These are phyloP conservation scores for Porogramme epimiltina DNA, from an alignment of 1,284 basidiomycete genomes.

Conservation along the genomic window DNA sequence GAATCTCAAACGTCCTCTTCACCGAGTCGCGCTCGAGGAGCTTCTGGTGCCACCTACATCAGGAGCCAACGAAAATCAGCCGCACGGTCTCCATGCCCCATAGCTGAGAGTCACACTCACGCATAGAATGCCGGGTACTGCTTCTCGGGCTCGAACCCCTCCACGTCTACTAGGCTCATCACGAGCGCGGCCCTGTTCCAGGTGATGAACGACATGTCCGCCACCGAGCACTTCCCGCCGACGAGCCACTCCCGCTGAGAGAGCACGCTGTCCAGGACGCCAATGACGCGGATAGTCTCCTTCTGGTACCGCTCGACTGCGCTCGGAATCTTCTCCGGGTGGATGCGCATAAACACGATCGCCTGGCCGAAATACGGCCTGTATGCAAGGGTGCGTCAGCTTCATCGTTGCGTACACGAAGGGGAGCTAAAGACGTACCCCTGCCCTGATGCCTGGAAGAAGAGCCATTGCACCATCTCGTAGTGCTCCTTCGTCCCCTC, in stretches of 20 bases:
- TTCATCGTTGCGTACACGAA: neutral
- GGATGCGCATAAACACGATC: slow-evolving; percentile 31
- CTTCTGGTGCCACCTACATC: slow-evolving; percentile 12
- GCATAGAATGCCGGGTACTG: slow-evolving; percentile 21
- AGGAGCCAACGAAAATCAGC: no score
- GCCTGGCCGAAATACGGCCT: slow-evolving; percentile 28
- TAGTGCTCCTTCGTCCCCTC: slow-evolving; percentile 17
- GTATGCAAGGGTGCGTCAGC: neutral
- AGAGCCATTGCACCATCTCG: slow-evolving; percentile 25
- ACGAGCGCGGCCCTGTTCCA: slow-evolving; percentile 20
- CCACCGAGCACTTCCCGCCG: slow-evolving; percentile 25
- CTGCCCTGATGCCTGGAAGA: slow-evolving; percentile 31
- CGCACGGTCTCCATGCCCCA: no score
- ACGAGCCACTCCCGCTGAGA: slow-evolving; percentile 23
- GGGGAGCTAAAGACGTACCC: slow-evolving; percentile 11
- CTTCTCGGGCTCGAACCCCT: slow-evolving; percentile 10
- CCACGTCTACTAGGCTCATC: slow-evolving; percentile 7
- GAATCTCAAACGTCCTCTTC: neutral
- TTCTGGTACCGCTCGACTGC: slow-evolving; percentile 35
- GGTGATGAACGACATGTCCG: slow-evolving; percentile 26
- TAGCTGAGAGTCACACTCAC: slow-evolving; percentile 10
- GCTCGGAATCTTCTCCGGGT: slow-evolving; percentile 28
- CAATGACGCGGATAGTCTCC: slow-evolving; percentile 34
- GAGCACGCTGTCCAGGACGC: slow-evolving; percentile 32
- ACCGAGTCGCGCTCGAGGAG: slow-evolving; percentile 23